Evolutionary conservation across 129 eudicot genomes (phyloP).

Genomic region (Helichrysum umbraculigerum): DNA sequence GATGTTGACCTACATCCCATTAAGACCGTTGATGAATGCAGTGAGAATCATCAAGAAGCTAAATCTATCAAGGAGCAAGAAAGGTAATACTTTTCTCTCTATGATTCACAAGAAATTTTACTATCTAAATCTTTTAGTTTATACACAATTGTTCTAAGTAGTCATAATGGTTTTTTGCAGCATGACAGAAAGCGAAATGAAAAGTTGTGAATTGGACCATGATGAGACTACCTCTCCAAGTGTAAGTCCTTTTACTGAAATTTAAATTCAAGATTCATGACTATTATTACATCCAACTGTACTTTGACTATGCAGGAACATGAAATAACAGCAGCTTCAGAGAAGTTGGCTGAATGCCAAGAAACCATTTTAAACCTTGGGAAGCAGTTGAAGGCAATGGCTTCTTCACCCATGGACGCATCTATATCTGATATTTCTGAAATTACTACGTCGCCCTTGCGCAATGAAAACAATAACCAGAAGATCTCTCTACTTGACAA

Average conservation of each 20-base stretch:
- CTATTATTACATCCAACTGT: neutral
- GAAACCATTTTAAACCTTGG: conserved; percentile 66
- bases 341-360: conserved; percentile 66
- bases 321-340: conserved; percentile 65
- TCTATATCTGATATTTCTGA: conserved; percentile 24
- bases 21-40: conserved; percentile 40
- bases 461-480: conserved; percentile 17
- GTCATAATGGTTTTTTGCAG: conserved; percentile 38
- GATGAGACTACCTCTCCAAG: conserved; percentile 45
- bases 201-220: conserved; percentile 26
- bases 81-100: conserved; percentile 43
- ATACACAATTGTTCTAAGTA: conserved; percentile 23
- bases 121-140: neutral
- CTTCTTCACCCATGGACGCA: conserved; percentile 33
- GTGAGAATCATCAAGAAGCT: conserved; percentile 41
- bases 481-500: conserved; percentile 65
- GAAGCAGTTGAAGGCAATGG: conserved; percentile 61
- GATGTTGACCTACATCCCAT: conserved; percentile 46
- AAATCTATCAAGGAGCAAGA: conserved; percentile 45
- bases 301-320: conserved; percentile 44
- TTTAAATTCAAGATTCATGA: conserved; percentile 18
- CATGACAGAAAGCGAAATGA: conserved; percentile 37
- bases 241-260: conserved; percentile 48
- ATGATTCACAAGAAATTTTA: neutral
- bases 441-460: conserved; percentile 29